Conservation (phyloP, 2,329 filamentous ascomycete species). For the Escovopsis sp. region DNA sequence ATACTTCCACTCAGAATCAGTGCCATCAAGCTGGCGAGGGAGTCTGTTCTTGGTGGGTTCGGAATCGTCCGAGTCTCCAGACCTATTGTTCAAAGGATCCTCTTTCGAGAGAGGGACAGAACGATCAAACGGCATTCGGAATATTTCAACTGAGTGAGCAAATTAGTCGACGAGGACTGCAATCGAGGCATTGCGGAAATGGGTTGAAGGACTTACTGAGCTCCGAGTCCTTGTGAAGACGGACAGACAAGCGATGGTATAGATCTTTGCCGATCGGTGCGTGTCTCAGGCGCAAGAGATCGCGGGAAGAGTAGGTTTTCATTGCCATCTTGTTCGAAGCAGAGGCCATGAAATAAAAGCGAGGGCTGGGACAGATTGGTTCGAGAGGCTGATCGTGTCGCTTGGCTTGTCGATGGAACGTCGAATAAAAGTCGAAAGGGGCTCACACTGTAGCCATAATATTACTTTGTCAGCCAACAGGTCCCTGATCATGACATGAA, state of each 20-base stretch:
- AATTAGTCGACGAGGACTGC: not conserved
- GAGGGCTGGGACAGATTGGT: too few species aligned
- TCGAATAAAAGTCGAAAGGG: conserved; percentile 20
- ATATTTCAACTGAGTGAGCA: conserved; percentile 14
- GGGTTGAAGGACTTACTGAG: conserved; percentile 19
- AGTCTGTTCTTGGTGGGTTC: conserved; percentile 6
- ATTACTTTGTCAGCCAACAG: conserved; percentile 15
- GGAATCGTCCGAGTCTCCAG: conserved; percentile 3
- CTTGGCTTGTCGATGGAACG: conserved; percentile 9
- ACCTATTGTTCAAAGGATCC: conserved; percentile 9
- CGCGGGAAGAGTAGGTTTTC: conserved; percentile 26
- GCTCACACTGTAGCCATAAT: conserved; percentile 15
- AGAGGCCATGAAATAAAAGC: too few species aligned
- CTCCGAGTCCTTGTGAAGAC: conserved; percentile 23
- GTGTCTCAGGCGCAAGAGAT: conserved; percentile 25
- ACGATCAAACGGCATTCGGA: conserved; percentile 14
- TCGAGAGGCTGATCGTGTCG: conserved; percentile 15
- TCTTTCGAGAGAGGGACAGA: conserved; percentile 17
- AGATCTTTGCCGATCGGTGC: conserved; percentile 12
- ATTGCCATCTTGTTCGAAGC: conserved; percentile 29
- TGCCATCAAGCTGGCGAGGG: conserved; percentile 22
- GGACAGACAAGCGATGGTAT: conserved; percentile 14
- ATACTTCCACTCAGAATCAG: conserved; percentile 29
- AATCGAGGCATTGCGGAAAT: conserved; percentile 1
- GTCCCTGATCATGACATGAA: conserved; percentile 12